Base-by-base conservation (phyloP, 2,329 filamentous ascomycete genomes). In the Hymenoscyphus salicellus region DNA sequence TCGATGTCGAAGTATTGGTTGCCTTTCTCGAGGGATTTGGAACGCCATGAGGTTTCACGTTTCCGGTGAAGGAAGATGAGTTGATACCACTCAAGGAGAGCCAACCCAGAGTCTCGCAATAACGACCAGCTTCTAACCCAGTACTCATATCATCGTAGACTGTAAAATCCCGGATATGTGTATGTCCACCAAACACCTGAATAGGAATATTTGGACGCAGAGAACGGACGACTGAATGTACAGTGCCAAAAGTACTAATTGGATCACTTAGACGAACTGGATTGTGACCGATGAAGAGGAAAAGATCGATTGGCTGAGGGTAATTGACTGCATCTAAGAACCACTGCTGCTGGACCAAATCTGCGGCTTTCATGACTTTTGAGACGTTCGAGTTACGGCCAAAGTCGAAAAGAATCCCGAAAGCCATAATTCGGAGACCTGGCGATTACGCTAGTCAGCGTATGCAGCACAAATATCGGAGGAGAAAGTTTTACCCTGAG, bases 371-470 rank as follows among this genome's bases (percentile, higher is more conserved):
- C 70, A 90, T 87, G 0, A 97, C 90, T 2, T 91, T 81, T 0
- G 91, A 95, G 75, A 97, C 97, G 75, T 96, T 95, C 64, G 90
- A 89, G 74, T 96, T 96, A 17, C 88, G 88, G 0, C 86, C 91
- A 72, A 98, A 98, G 78, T 98, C 88, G 77, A 96, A 98, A 5
- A 98, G 80, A 76, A 97, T 97, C 2, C 94, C 94, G 75, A 98
- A 70, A 58, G 64, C 55, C 69, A 71, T 69, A 46, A 71, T 70
- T 14, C 69, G 65, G 20, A 71, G 64, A 60, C 68, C 68, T 70
- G 1, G 8, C 10, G 3, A 6, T 32, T 20, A 11, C 49, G 41
- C 20, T 28, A 10, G 14, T 32, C n/a, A 14, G 23, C 41, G 10
- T 17, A 5, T 1, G 26, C 8, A 17, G 16, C 3, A 26, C 2